Base-by-base conservation (phyloP, 306 rosid genomes). In the Prunus davidiana region DNA sequence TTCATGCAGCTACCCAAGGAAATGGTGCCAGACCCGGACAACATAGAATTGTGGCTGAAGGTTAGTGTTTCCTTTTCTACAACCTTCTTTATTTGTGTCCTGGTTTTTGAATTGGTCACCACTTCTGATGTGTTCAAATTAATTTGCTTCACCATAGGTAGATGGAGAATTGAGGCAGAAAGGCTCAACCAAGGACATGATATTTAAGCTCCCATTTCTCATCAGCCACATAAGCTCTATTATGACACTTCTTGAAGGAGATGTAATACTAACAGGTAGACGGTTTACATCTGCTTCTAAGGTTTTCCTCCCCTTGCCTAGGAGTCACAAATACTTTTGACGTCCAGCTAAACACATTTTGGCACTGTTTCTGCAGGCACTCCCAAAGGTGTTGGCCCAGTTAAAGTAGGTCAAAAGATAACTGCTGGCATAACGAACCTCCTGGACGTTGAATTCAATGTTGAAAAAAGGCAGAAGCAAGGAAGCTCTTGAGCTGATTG, bases 111-210 rank as follows among this genome's bases (percentile, higher is more conserved):
- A 61, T 46, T 66, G 32, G 68, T 67, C 52, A 10, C 71, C 52
- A 10, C 71, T 51, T 45, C 41, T 66, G 75, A 76, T 78, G 47
- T 41, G 41, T 80, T 60, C 27, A 20, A 64, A 52, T 71, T 75
- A 30, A 69, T 12, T 74, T 79, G 64, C 32, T 49, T 72, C 68
- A 82, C 67, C 67, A 50, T 79, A 94, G 98, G 97, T 94, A 18
- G 97, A 94, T 51, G 93, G 84, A 66, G 96, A 90, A 75, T 69
- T 89, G 76, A 91, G 93, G 82, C 98, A 94, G 85, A 94, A 85
- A 76, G 98, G 97, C 78, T 90, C 98, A 68, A 94, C 98, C 79
- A 92, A 89, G 87, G 95, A 94, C 81, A 90, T 89, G 97, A 94
- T 92, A 57, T 94, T 94, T 78, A 94, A 90, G 88, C 81, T 94